Conservation (phyloP, 768 basidiomycete genomes). For the Cubamyces lactineus region DNA sequence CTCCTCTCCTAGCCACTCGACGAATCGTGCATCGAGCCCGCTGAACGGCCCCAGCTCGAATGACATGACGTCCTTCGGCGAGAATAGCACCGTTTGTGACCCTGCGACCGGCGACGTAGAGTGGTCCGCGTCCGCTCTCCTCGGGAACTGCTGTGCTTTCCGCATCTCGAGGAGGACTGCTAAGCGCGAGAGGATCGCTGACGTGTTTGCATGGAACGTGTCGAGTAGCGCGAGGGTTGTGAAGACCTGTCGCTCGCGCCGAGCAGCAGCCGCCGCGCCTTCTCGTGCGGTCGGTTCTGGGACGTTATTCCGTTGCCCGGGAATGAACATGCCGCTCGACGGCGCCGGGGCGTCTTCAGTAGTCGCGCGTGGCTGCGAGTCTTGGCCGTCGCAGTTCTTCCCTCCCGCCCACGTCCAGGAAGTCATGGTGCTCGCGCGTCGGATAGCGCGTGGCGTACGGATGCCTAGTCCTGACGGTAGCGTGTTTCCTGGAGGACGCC, state of each 20-base stretch:
- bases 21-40: conserved; percentile 66
- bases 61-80: conserved; percentile 63
- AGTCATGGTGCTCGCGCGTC: conserved; percentile 55
- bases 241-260: conserved; percentile 38
- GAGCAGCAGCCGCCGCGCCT: conserved; percentile 14
- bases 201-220: conserved; percentile 54
- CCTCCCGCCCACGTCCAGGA: conserved; percentile 41
- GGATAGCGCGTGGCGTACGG: conserved; percentile 11
- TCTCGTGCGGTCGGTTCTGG: conserved; percentile 13
- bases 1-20: conserved; percentile 77
- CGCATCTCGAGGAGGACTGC: conserved; percentile 51
- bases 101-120: background rate
- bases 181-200: conserved; percentile 36
- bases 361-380: conserved; percentile 15
- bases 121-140: conserved; percentile 44
- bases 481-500: conserved; percentile 13
- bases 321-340: conserved; percentile 23
- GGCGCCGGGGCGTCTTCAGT: conserved; percentile 15
- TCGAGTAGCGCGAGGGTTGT: conserved; percentile 66
- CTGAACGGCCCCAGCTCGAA: conserved; percentile 81
- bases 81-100: conserved; percentile 45
- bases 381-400: conserved; percentile 39
- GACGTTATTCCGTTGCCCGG: conserved; percentile 14
- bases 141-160: conserved; percentile 67
- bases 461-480: background rate